These are phyloP conservation scores for Acacia confusa DNA, from an alignment of 306 rosid species.

Conservation along the genomic window DNA sequence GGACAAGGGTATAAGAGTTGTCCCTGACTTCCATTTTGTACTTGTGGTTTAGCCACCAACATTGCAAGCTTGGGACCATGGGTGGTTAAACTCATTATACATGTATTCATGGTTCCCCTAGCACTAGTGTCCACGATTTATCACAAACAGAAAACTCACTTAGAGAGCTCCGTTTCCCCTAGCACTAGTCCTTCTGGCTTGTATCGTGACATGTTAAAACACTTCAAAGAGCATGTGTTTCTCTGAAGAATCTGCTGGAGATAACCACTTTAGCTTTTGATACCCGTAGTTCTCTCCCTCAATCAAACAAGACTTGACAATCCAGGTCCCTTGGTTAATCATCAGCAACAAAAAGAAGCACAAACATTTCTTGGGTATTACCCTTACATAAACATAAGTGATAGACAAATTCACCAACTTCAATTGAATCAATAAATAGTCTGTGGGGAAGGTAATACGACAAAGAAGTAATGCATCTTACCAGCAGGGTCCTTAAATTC, in stretches of 20 bases:
- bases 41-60: neutral
- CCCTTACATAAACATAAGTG: neutral
- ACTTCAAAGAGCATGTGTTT: neutral
- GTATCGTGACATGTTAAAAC: neutral
- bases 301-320: neutral
- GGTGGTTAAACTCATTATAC: neutral
- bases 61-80: neutral
- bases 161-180: neutral
- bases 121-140: neutral
- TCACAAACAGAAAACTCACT: neutral
- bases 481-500: neutral
- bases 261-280: neutral
- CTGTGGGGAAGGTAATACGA: neutral
- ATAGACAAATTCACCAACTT: neutral
- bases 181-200: neutral
- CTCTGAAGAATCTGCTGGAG: neutral
- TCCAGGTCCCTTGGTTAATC: neutral
- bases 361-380: neutral
- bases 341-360: neutral
- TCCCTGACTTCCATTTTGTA: neutral
- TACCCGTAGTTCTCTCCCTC: neutral
- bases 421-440: neutral
- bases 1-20: neutral
- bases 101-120: neutral
- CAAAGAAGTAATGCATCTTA: constrained; percentile 1